Evolutionary conservation across 2,329 filamentous ascomycete genomes (phyloP).

Genomic region (Fusarium acutatum): DNA sequence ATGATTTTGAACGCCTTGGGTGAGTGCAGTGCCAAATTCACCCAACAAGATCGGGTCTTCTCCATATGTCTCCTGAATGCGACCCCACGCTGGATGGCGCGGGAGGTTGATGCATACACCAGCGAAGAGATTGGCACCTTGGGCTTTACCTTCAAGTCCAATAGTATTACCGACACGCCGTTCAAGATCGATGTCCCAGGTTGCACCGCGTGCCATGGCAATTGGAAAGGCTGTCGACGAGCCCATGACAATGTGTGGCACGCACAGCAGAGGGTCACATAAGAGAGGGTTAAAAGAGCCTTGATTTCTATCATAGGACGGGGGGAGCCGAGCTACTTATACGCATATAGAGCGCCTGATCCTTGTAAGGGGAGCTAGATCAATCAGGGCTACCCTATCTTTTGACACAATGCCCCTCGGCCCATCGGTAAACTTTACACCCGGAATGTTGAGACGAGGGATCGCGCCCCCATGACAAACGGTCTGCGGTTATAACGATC

Average conservation of each 20-base stretch:
- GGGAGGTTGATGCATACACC: slow-evolving; percentile 37
- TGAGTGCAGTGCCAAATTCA: slow-evolving; percentile 27
- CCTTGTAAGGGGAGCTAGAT: too few species aligned
- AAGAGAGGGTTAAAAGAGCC: too few species aligned
- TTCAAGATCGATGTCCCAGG: slow-evolving; percentile 33
- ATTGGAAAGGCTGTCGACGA: slow-evolving; percentile 30
- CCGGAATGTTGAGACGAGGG: slow-evolving; percentile 22
- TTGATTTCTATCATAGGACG: too few species aligned
- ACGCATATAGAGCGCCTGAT: too few species aligned
- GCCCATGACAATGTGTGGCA: too few species aligned
- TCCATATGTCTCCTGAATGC: slow-evolving; percentile 36
- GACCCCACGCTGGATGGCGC: slow-evolving; percentile 36
- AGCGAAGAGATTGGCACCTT: slow-evolving; percentile 33
- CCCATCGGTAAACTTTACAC: slow-evolving; percentile 26
- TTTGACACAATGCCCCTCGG: slow-evolving; percentile 25
- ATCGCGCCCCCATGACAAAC: slow-evolving; percentile 25
- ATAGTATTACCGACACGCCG: slow-evolving; percentile 29
- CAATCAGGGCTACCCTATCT: too few species aligned
- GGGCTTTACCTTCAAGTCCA: slow-evolving; percentile 25
- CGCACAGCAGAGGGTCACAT: too few species aligned
- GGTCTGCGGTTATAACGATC: slow-evolving; percentile 2
- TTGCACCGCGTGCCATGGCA: slow-evolving; percentile 32
- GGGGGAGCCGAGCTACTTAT: too few species aligned
- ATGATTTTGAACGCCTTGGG: slow-evolving; percentile 27
- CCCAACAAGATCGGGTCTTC: slow-evolving; percentile 35